Evolutionary conservation across 352 stramenopile genomes (phyloP).

Genomic region (Sclerospora graminicola): DNA sequence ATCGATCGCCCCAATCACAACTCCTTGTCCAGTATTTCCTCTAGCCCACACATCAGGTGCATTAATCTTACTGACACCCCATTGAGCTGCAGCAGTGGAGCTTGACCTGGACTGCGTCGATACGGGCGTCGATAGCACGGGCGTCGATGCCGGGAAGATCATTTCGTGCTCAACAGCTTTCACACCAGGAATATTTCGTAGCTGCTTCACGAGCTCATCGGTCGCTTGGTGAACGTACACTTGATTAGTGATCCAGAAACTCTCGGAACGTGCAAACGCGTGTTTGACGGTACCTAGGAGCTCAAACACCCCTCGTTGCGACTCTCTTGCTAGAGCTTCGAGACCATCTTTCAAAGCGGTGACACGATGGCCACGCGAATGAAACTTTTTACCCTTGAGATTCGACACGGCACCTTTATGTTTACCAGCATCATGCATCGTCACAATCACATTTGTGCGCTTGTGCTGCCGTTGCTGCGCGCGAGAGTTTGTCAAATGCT

Average conservation of each 20-base stretch:
- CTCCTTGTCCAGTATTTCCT: too few species aligned
- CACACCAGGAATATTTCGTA: constrained; percentile 30
- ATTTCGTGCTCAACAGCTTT: constrained; percentile 27
- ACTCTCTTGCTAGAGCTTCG: constrained; percentile 20
- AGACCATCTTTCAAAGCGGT: constrained; percentile 25
- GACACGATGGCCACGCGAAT: constrained; percentile 19
- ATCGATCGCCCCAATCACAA: constrained; percentile 30
- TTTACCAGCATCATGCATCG: constrained; percentile 26
- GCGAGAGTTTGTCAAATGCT: constrained; percentile 10
- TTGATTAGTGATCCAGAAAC: constrained; percentile 60
- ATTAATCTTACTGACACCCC: constrained; percentile 26
- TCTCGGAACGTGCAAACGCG: constrained; percentile 21
- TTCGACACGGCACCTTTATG: constrained; percentile 13
- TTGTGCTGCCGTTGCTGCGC: constrained; percentile 15
- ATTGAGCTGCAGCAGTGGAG: constrained; percentile 13
- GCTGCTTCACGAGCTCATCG: constrained; percentile 24
- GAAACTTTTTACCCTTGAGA: constrained; percentile 28
- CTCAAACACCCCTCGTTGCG: constrained; percentile 21
- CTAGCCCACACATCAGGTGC: constrained; percentile 25
- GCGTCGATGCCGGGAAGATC: constrained; percentile 24
- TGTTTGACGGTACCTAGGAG: constrained; percentile 16
- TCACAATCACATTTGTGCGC: constrained; percentile 41
- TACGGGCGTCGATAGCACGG: constrained; percentile 26
- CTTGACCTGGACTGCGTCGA: constrained; percentile 15
- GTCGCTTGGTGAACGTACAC: constrained; percentile 41